phyloP scores from a whole-genome alignment of 257 asterid species.

The Solanum corneliomulleri region DNA sequence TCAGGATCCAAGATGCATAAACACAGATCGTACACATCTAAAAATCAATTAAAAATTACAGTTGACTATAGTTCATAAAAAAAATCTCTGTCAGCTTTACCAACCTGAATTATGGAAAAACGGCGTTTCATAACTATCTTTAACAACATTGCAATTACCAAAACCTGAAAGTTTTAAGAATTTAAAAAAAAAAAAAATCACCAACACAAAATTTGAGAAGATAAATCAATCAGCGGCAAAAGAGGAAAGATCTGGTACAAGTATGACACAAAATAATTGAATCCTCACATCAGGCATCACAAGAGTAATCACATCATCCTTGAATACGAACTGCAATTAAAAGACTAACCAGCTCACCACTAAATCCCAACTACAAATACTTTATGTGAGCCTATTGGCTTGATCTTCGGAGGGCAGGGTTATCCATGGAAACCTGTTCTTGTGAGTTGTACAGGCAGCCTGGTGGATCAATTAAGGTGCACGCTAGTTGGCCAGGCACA shows the following conservation, averaged over 20 bases:
- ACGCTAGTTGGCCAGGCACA: not conserved
- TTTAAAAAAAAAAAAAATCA: not conserved
- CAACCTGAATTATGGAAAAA: slow-evolving; percentile 90
- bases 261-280: not conserved
- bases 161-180: slow-evolving; percentile 47
- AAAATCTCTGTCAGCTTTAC: slow-evolving; percentile 5
- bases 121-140: slow-evolving; percentile 83
- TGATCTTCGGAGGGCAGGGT: not conserved
- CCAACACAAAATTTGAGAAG: not conserved
- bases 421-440: not conserved
- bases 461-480: not conserved
- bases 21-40: not conserved
- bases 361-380: not conserved
- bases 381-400: not conserved
- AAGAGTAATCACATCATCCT: not conserved
- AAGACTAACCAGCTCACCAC: not conserved
- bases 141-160: slow-evolving; percentile 89
- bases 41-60: not conserved
- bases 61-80: not conserved
- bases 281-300: not conserved
- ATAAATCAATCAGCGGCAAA: not conserved
- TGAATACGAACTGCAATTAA: not conserved
- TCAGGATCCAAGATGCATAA: not conserved
- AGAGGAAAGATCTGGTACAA: not conserved
- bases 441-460: not conserved